Evolutionary conservation across 176 grass and related monocot species (phyloP), one percentile per base, ranked within the genome.

Genomic region (Bonia amplexicaulis): DNA sequence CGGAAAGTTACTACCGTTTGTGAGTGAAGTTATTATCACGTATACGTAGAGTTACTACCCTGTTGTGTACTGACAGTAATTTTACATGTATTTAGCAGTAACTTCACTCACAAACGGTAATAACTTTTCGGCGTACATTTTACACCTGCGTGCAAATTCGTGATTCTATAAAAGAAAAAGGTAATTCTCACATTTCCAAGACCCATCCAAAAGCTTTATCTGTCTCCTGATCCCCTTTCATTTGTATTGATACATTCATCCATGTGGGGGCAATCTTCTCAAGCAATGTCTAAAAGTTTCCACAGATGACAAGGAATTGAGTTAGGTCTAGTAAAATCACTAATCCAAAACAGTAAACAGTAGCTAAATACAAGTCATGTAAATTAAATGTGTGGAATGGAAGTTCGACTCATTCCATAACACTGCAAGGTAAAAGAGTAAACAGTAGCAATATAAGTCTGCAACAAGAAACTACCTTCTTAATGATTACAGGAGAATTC

Each of bases 401-500:
- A 86, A 58, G 47, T 66, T 44, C 37, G 47, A 14, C 27, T 65
- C 67, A 72, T 82, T 33, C 57, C 39, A 78, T 26, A 26, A 73
- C 7, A 39, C 5, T 46, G 12, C 8, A 72, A 65, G 22, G 57
- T 64, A 57, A 59, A 59, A 33, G 37, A 31, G 4, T 40, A 33
- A 33, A 33, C 31, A 33, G 59, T 40, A 33, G 31, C 31, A 33
- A 33, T 33, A 33, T 14, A 79, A 51, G 22, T 83, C 27, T 78
- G 12, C 15, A 52, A 73, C 17, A 73, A 51, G 31, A 44, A 87
- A 54, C 17, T 88, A 98, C 96, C 96, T 98, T 98, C 86, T 95
- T 88, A 83, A 99, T 99, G 67, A 99, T 96, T 22, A 94, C 96
- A 74, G 96, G 96, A 81, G 96, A 99, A 85, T 99, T 99, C 22